Evolutionary conservation across 345 rosid species (phyloP), one percentile per base, ranked within the genome.

Genomic region (Turnera subulata): DNA sequence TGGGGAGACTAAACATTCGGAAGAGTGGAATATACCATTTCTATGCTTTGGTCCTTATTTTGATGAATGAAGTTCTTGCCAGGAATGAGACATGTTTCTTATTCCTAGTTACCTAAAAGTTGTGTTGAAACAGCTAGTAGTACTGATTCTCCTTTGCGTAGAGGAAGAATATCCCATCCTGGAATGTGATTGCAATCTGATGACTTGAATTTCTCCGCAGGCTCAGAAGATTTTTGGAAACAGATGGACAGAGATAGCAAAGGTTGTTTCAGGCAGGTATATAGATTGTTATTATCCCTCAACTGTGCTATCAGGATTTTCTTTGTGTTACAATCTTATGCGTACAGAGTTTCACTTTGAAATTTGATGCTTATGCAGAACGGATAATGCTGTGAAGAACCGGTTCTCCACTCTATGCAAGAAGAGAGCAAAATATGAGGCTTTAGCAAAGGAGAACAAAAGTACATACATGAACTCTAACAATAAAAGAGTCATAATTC

Each of bases 181-280:
- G 57, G 53, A 44, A 52, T 32, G 60, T 56, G 17, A 21, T 56
- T 65, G 51, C 29, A 15, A 65, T 64, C 65, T 67, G 46, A 59
- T 64, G 20, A 33, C 13, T 46, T 55, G 18, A 46, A 46, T 10
- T 65, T 65, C 61, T 78, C 37, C 68, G 76, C 78, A 93, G 99
- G 97, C 99, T 24, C 99, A 93, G 61, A 85, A 80, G 70, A 67
- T 89, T 66, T 89, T 83, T 61, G 99, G 99, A 29, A 93, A 93
- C 71, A 82, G 96, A 75, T 93, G 99, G 99, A 93, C 96, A 26
- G 97, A 93, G 77, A 93, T 93, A 29, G 97, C 99, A 55, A 93
- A 93, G 83, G 96, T 89, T 82, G 96, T 93, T 72, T 87, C 97
- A 67, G 97, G 99, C 73, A 89, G 99, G 99, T 93, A 88, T 24